Evolutionary conservation across 139 green algal species (phyloP).

Genomic region (Coelastrella sp.): DNA sequence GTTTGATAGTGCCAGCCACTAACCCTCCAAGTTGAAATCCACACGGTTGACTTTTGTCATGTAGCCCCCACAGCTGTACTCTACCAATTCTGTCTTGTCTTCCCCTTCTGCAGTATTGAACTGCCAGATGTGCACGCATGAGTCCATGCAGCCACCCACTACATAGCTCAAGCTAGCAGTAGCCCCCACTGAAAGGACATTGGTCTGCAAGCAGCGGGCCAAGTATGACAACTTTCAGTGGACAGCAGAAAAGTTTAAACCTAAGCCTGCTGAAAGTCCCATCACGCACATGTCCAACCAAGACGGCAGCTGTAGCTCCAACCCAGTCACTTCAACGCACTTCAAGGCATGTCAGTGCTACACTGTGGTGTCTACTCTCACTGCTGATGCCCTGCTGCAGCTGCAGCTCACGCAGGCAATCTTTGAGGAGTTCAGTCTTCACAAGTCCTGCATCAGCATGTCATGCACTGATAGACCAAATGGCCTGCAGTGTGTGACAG

Average conservation of each 20-base stretch:
- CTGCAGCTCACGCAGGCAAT: neutral
- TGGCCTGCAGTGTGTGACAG: too few relatives aligned
- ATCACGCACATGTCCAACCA: too few relatives aligned
- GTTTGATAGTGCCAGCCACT: too few relatives aligned
- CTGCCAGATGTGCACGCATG: conserved; percentile 35
- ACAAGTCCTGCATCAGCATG: too few relatives aligned
- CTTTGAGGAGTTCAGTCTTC: too few relatives aligned
- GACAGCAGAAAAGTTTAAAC: too few relatives aligned
- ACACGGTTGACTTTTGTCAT: conserved; percentile 13
- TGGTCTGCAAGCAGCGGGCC: neutral
- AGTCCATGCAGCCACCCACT: conserved; percentile 46
- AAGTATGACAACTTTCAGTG: too few relatives aligned
- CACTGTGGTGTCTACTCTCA: too few relatives aligned
- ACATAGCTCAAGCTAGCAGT: conserved; percentile 19
- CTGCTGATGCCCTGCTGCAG: too few relatives aligned
- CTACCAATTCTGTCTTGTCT: neutral
- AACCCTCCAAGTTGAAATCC: neutral
- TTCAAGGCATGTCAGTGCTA: neutral
- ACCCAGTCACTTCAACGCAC: neutral
- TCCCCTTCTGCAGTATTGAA: neutral
- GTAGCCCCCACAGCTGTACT: conserved; percentile 36
- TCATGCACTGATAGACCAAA: too few relatives aligned
- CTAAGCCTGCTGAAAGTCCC: too few relatives aligned
- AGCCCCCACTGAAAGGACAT: conserved; percentile 19
- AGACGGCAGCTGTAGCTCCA: too few relatives aligned